Conservation (phyloP, 2,329 filamentous ascomycete genomes). For the Aureobasidium sp. region DNA sequence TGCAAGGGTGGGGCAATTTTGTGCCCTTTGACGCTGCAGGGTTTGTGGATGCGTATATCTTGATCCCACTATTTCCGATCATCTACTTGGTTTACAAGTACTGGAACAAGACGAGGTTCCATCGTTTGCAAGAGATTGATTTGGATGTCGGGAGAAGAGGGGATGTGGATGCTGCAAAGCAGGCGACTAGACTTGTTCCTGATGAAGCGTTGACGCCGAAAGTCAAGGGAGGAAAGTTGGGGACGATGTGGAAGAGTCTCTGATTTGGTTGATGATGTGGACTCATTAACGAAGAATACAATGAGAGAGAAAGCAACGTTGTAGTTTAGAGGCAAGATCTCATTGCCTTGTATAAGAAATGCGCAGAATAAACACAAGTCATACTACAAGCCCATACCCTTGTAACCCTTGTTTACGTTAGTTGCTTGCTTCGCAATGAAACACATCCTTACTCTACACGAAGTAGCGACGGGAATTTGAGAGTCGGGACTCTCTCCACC, state of each 20-base stretch:
- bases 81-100: slow-evolving; percentile 43
- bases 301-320: too few relatives aligned
- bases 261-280: background rate
- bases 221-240: background rate
- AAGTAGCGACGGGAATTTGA: too few relatives aligned
- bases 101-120: slow-evolving; percentile 31
- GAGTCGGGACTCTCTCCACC: too few relatives aligned
- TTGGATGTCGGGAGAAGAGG: slow-evolving; percentile 34
- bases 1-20: slow-evolving; percentile 48
- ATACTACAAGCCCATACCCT: too few relatives aligned
- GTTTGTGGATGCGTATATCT: slow-evolving; percentile 49
- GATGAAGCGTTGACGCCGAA: background rate
- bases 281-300: too few relatives aligned
- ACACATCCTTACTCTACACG: too few relatives aligned
- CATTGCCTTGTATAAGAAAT: too few relatives aligned
- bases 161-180: slow-evolving; percentile 27
- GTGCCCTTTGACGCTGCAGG: slow-evolving; percentile 41
- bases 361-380: too few relatives aligned
- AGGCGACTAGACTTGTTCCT: slow-evolving; percentile 1
- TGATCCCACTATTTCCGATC: slow-evolving; percentile 43
- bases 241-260: background rate
- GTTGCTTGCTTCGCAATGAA: too few relatives aligned
- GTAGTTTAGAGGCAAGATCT: too few relatives aligned
- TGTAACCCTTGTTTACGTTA: too few relatives aligned
- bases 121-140: slow-evolving; percentile 32